Base-by-base conservation (phyloP, 2,329 filamentous ascomycete genomes). In the Plectosphaerella plurivora region DNA sequence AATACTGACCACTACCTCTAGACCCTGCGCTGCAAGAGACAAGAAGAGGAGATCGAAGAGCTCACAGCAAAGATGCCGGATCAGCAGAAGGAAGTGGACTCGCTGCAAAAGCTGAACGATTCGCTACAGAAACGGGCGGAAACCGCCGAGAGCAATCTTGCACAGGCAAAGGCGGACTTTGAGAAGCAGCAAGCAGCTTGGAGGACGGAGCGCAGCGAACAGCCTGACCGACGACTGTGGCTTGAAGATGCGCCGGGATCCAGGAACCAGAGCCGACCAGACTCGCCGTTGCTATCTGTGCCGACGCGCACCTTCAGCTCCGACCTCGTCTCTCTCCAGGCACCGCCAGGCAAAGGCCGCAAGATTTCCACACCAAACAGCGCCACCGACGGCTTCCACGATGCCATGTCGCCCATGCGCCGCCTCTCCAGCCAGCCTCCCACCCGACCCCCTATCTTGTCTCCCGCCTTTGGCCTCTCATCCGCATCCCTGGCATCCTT, bases 31-130 rank as follows among this genome's bases (percentile, higher is more conserved):
- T 74, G 74, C 45, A 80, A 89, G 60, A 82, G 79, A 51, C 74
- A 88, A 20, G 91, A 96, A 66, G 89, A 96, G 59, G 91, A 97
- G 59, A 71, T 96, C 6, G 91, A 97, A 62, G 80, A 82, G 49
- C 74, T 82, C 56, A 82, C 76, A 61, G 84, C 77, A 37, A 81
- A 82, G 51, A 75, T 87, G n/a, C 78, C 82, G n/a, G 76, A 73
- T 15, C 76, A 86, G 8, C 82, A 87, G 53, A 77, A 83, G 55
- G 86, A 91, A 53, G 71, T 89, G 3, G 73, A 78, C 14, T 73
- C 78, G 20, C 81, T 83, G 51, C 82, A 81, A 51, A 72, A 77
- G 4, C 78, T 85, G 56, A 68, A 88, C 24, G 80, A 84, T 45
- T 72, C 77, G 15, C 71, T 95, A 3, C 83, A 84, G 56, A 78